Conservation (phyloP, 2,329 filamentous ascomycete species). For the Fusarium siculi region DNA sequence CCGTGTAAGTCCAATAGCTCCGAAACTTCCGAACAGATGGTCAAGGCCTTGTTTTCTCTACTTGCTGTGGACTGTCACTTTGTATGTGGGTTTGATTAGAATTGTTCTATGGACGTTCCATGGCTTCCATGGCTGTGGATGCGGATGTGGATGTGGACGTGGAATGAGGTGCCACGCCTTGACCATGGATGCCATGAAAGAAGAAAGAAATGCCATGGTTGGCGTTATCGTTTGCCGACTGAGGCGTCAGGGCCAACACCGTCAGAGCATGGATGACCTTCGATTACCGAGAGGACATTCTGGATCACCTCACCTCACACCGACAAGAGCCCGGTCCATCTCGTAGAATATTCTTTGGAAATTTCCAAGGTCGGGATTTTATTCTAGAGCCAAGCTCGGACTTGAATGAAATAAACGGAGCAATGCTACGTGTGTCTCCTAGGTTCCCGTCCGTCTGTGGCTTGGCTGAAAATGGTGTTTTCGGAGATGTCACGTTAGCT, state of each 20-base stretch:
- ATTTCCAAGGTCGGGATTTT: slow-evolving; percentile 18
- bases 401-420: slow-evolving; percentile 7
- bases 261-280: slow-evolving; percentile 17
- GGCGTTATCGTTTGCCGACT: slow-evolving; percentile 18
- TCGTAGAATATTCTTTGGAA: slow-evolving; percentile 28
- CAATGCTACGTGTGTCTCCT: slow-evolving; percentile 11
- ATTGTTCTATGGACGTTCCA: slow-evolving; percentile 21
- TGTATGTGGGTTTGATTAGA: slow-evolving; percentile 1
- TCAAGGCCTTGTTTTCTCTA: not conserved
- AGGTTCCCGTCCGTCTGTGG: slow-evolving; percentile 4
- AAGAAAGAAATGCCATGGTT: not conserved
- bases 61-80: slow-evolving; percentile 2
- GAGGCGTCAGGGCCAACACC: slow-evolving; percentile 28
- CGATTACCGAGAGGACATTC: slow-evolving; percentile 29
- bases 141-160: not conserved
- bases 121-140: slow-evolving; percentile 3
- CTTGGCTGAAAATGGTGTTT: slow-evolving; percentile 19
- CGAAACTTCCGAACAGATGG: slow-evolving; percentile 12
- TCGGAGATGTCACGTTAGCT: slow-evolving; percentile 13
- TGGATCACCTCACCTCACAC: slow-evolving; percentile 22
- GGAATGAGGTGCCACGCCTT: slow-evolving; percentile 2
- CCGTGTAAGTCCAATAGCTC: slow-evolving; percentile 7
- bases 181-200: not conserved
- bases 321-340: slow-evolving; percentile 22
- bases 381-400: slow-evolving; percentile 39